Base-by-base conservation (phyloP, 331 rosid genomes). In the Pyrus hybrid region DNA sequence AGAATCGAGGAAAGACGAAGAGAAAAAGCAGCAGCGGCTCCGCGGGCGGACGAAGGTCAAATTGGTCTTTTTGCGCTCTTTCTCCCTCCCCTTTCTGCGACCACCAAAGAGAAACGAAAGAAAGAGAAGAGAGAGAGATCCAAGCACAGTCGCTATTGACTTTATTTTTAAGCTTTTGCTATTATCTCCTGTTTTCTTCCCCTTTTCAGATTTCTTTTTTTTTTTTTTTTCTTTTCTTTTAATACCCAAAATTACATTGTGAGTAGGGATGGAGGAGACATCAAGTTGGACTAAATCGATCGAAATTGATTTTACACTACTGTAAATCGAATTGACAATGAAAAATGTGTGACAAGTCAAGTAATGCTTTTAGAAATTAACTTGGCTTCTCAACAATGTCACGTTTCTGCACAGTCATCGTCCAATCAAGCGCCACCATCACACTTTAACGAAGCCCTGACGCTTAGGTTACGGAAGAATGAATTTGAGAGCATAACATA, bases 41-140 rank as follows among this genome's bases (percentile, higher is more conserved):
- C 70, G 61, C 54, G 45, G 70, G 66, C 54, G 45, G 70, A 54
- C 77, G 79, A 74, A 80, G 88, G 91, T 82, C 87, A 88, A 84
- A 77, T 70, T 80, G 77, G 88, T 86, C 85, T 84, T 87, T 84
- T 83, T 47, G 72, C 66, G 11, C 73, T 21, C 67, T 78, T 7
- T 68, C 79, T 66, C 82, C 79, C 79, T 63, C 80, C 77, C 49
- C 84, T 79, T 70, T 60, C 80, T 33, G 84, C 61, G 73, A 80
- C 80, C 82, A 74, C 57, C 10, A 17, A 17, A 51, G 57, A 6
- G 21, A 69, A 65, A 85, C 60, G 56, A 74, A 79, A 33, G 23
- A 25, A 73, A 79, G 37, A 60, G 78, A 61, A 22, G 76, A 62
- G 80, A 62, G 80, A 75, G 68, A 72, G 35, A 78, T 82, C 67